Evolutionary conservation across 2,329 filamentous ascomycete species (phyloP), one percentile per base, ranked within the genome.

Genomic region (Colletotrichum gloeosporioides): DNA sequence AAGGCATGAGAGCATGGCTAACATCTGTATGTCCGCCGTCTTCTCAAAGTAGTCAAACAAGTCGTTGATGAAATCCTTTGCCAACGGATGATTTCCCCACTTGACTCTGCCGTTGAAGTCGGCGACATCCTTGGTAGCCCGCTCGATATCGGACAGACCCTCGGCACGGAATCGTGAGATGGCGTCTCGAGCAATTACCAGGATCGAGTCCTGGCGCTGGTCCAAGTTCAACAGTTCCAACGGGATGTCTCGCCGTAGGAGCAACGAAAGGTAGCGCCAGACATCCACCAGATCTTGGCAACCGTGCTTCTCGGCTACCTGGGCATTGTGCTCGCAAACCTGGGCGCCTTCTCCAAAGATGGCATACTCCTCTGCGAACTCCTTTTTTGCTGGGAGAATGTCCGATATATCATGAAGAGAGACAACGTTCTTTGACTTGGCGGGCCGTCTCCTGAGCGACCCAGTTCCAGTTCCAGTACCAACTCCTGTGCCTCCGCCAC

Each of bases 271-370:
- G 78, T 98, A 93, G 65, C 91, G 92, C 97, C 97, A 99, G 8
- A 98, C 91, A 79, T 95, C 92, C 31, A 94, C 93, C 34, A 98
- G 85, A 78, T 98, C 95, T 16, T 88, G 83, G 78, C 92, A 90
- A 6, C 93, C 95, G 79, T 94, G 90, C 77, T 92, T 93, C 79
- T 92, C 89, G 10, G 96, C 96, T 62, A 98, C 92, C 2, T 86
- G 86, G 10, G 96, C 95, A 83, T 99, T 99, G 80, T 98, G 94
- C 61, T 91, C 89, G 84, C 96, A 99, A 5, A 98, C 92, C 49
- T 94, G 91, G n/a, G 92, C 91, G 1, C 94, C 94, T 77, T 96
- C 92, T 5, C 96, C 96, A 82, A 97, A 96, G 16, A 98, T 94
- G 29, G 90, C 90, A 84, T 99, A 99, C 78, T 94, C 91, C 73